Evolutionary conservation across 78 protist species (phyloP), one percentile per base, ranked within the genome.

Genomic region (Dictyostelium intermedium): DNA sequence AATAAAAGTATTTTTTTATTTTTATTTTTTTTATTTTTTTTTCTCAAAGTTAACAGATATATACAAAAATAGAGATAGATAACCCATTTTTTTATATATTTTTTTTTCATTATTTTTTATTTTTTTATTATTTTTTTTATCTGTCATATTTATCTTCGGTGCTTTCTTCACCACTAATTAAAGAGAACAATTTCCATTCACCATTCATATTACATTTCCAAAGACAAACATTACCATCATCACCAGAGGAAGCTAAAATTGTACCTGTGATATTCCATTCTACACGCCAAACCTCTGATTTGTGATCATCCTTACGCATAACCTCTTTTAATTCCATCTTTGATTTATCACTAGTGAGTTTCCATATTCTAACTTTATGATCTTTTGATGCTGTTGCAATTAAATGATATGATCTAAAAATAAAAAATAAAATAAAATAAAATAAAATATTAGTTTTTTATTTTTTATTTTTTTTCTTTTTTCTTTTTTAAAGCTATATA

Each of bases 221-320:
- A 37, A 97, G 45, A 25, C 85, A 85, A 34, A 98, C 97, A n/a
- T 32, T 85, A 18, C 98, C 99, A 61, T 98, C 99, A 76, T 98
- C 99, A 11, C 93, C 98, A 6, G 97, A 79, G 8, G 92, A 45
- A 8, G 99, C 98, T 30, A 98, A 97, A n/a, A 97, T 70, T n/a
- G 98, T 95, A 23, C 99, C 99, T 4, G 97, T 91, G n/a, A 94
- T 80, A 78, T 98, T 98, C 99, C 98, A 98, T 56, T 97, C 96
- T 13, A 98, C 97, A 27, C 97, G 69, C 98, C 97, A 56, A 5
- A 83, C 95, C 61, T 91, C 95, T 2, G 95, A 82, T 45, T 73
- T 82, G 34, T 91, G 95, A 83, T 70, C 80, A 11, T 47, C n/a
- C 7, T 60, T 86, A 37, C 84, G 39, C 34, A 85, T 66, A 5